Conservation (phyloP, 2,329 filamentous ascomycete genomes). For the Ploettnerulaceae sp. region DNA sequence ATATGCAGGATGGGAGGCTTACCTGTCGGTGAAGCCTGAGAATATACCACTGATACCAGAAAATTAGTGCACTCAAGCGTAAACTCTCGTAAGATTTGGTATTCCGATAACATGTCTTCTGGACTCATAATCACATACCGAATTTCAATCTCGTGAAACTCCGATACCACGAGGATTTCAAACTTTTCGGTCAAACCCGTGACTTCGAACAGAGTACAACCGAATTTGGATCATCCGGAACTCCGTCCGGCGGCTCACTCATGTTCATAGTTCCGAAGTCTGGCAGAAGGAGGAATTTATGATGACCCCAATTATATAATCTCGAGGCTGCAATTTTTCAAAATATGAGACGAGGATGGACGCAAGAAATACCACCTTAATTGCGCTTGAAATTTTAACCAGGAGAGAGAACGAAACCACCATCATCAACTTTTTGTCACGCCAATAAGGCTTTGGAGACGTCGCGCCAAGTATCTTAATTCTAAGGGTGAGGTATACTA, state of each 20-base stretch:
- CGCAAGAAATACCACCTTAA: slow-evolving; percentile 1
- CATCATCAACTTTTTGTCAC: neutral
- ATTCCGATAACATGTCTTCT: too few relatives aligned
- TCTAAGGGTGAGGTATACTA: neutral
- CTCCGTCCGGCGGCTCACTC: neutral
- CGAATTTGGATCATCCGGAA: slow-evolving; percentile 5
- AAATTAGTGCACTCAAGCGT: neutral
- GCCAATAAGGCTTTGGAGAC: neutral
- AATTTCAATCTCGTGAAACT: too few relatives aligned
- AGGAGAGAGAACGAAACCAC: neutral
- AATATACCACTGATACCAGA: neutral
- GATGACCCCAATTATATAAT: slow-evolving; percentile 1
- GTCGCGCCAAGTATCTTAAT: neutral
- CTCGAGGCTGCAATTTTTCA: neutral
- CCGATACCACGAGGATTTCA: neutral
- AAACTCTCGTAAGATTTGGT: too few relatives aligned
- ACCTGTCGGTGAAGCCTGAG: slow-evolving; percentile 1
- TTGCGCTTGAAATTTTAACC: neutral
- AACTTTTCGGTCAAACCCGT: neutral
- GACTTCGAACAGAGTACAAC: neutral
- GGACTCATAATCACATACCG: too few relatives aligned
- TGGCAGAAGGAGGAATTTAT: neutral
- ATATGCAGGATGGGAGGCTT: neutral
- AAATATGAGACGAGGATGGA: neutral
- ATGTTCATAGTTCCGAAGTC: slow-evolving; percentile 7